These are phyloP conservation scores for Trametes hirsuta DNA, from an alignment of 1,284 basidiomycete species.

Conservation along the genomic window DNA sequence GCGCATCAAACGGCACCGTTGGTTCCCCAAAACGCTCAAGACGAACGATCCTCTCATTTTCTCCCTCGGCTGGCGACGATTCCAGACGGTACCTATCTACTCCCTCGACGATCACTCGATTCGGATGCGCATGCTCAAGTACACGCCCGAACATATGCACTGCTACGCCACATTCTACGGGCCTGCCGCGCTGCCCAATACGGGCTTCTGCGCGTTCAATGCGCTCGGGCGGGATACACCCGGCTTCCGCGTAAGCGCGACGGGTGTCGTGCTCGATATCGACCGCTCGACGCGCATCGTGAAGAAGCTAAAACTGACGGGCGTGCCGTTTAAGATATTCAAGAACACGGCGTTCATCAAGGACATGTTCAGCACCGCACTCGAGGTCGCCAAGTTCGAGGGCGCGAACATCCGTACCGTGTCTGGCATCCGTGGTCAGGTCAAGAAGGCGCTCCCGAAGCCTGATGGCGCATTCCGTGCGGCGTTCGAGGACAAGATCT, in stretches of 20 bases:
- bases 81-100: slow-evolving; percentile 95
- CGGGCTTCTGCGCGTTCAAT: slow-evolving; percentile 98
- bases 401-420: slow-evolving; percentile 96
- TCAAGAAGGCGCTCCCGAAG: slow-evolving; percentile 94
- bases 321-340: slow-evolving; percentile 94
- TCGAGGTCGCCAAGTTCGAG: slow-evolving; percentile 99
- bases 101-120: slow-evolving; percentile 97
- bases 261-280: slow-evolving; percentile 93
- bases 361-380: slow-evolving; percentile 93
- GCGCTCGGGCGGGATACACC: slow-evolving; percentile 68
- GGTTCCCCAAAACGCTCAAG: slow-evolving; percentile 93
- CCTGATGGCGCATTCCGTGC: slow-evolving; percentile 96
- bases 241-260: slow-evolving; percentile 91
- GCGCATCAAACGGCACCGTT: slow-evolving; percentile 95
- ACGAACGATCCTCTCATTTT: slow-evolving; percentile 97
- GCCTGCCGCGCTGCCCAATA: slow-evolving; percentile 90
- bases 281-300: slow-evolving; percentile 94
- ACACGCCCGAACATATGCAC: slow-evolving; percentile 99
- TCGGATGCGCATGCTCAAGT: slow-evolving; percentile 99
- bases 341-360: slow-evolving; percentile 99
- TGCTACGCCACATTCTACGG: slow-evolving; percentile 98
- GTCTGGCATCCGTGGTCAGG: slow-evolving; percentile 93
- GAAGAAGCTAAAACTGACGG: slow-evolving; percentile 98
- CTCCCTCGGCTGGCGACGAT: slow-evolving; percentile 95
- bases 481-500: slow-evolving; percentile 97